phyloP scores from a whole-genome alignment of 2,329 filamentous ascomycete genomes.

The Phyllosticta ampelicida region DNA sequence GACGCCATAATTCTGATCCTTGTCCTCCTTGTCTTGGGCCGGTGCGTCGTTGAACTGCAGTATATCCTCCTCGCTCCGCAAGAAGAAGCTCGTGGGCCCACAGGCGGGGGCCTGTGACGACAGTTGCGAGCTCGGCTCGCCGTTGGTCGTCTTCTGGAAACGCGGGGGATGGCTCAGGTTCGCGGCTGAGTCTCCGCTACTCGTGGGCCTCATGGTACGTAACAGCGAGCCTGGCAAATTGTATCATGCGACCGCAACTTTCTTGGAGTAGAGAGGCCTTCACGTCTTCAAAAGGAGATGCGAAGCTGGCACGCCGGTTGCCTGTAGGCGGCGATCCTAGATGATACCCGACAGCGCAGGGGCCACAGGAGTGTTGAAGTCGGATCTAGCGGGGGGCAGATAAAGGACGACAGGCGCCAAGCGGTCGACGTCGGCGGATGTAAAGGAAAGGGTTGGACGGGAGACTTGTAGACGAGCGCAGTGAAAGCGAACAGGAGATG shows the following conservation, averaged over 20 bases:
- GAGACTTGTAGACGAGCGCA: not conserved
- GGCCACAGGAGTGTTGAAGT: constrained; percentile 8
- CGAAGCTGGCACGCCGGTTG: not conserved
- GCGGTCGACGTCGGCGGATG: constrained; percentile 3
- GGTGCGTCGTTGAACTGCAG: constrained; percentile 22
- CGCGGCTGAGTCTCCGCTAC: constrained; percentile 26
- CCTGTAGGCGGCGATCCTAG: constrained; percentile 7
- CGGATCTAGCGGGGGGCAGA: constrained; percentile 8
- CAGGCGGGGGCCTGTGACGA: constrained; percentile 18
- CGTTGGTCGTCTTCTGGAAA: constrained; percentile 29
- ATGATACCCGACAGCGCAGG: constrained; percentile 10
- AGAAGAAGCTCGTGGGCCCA: constrained; percentile 48
- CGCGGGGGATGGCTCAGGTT: constrained; percentile 18
- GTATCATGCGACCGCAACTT: not conserved
- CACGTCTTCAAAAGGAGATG: not conserved
- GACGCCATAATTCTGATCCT: constrained; percentile 44
- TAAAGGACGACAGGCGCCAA: constrained; percentile 3
- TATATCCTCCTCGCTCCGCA: constrained; percentile 43
- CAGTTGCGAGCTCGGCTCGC: constrained; percentile 10
- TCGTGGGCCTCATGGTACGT: constrained; percentile 25
- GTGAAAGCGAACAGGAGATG: not conserved
- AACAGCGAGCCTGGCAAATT: not conserved
- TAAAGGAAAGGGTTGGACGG: not conserved
- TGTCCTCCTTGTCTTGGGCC: constrained; percentile 17
- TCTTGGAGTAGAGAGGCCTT: not conserved